Conservation (phyloP, 179 eudicot genomes). For the Sideroxylon spinosum region DNA sequence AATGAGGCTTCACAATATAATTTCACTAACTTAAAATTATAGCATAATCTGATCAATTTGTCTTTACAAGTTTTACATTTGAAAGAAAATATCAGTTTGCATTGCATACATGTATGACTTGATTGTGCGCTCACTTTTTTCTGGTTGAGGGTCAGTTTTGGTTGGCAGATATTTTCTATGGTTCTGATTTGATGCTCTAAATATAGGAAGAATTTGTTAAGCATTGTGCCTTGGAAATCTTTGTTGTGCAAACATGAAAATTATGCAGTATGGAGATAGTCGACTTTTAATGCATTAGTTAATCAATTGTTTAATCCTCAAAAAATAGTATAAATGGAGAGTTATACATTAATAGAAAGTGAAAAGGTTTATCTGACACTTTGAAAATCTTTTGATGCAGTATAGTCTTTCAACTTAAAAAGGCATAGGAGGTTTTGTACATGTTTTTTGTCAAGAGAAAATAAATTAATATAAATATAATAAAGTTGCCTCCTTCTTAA, state of each 20-base stretch:
- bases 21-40: too few relatives aligned
- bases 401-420: background rate
- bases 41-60: too few relatives aligned
- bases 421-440: background rate
- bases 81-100: too few relatives aligned
- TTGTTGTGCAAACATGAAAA: background rate
- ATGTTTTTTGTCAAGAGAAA: too few relatives aligned
- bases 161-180: background rate
- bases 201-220: background rate
- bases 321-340: background rate
- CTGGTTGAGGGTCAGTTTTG: background rate
- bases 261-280: background rate
- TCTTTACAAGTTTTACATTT: too few relatives aligned
- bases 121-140: background rate
- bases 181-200: background rate
- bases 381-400: background rate
- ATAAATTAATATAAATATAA: too few relatives aligned
- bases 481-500: too few relatives aligned
- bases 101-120: too few relatives aligned
- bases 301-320: conserved; percentile 1
- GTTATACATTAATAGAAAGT: background rate
- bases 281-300: background rate
- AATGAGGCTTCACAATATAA: too few relatives aligned
- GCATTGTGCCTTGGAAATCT: background rate
- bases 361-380: background rate